Base-by-base conservation (phyloP, 768 basidiomycete species). In the Lactarius tabidus region DNA sequence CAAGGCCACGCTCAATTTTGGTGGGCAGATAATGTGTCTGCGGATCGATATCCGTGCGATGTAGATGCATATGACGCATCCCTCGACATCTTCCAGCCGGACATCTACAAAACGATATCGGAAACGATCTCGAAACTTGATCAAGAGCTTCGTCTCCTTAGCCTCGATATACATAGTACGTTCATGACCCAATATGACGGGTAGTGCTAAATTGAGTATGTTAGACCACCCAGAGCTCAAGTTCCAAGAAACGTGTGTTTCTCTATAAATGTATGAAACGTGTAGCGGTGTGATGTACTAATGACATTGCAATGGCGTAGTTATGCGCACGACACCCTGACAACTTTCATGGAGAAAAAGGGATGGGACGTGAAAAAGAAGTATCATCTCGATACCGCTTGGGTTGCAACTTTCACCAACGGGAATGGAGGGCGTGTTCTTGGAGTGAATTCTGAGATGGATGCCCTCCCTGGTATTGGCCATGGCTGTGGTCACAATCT, bases 401-500 rank as follows among this genome's bases (percentile, higher is more conserved):
- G 91, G 91, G 76, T 80, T 26, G 91, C 91, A 0, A 82, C 80
- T 2, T 92, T 84, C 69, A 77, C 80, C 18, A 80, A 86, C 68
- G 87, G 89, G 14, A 73, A 77, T 35, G 90, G 88, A 12, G 90
- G 89, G 7, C 81, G 85, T 58, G 85, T 82, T 0, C 82, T 93
- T 36, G 91, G 91, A 0, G 78, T 93, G 64, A 93, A 93, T 73
- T 91, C 90, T 18, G 91, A 93, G 81, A 84, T 74, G 72, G 79
- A 80, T 63, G 79, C 79, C 1, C 76, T 80, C 41, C 72, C 73
- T 6, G 72, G 75, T 28, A 70, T 76, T 48, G 75, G 89, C 0
- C 89, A 90, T 67, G 89, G 87, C 1, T 93, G 91, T 70, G 91
- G 91, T 3, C 91, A 93, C 72, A 93, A 93, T 70, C 77, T 93